Base-by-base conservation (phyloP, 805 yeast genomes). In the Limtongia smithiae region DNA sequence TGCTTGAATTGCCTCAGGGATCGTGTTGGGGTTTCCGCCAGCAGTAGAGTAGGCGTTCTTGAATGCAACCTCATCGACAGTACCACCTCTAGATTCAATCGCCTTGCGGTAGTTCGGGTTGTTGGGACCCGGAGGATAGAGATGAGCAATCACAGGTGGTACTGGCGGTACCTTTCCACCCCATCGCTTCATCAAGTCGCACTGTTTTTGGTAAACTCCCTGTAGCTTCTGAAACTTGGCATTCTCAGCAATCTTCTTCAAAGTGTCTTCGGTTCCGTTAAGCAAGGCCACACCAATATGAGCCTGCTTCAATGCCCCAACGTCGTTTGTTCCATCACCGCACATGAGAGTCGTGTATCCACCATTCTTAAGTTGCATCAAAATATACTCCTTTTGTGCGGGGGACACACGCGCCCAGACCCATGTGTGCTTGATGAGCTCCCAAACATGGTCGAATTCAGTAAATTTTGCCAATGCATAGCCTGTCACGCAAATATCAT, bases 251-350 rank as follows among this genome's bases (percentile, higher is more conserved):
- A 90, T 79, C 70, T 89, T 87, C 70, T 85, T 85, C 80, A 93
- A 75, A 40, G 95, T 85, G 46, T 87, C 96, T 65, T 86, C 95
- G 48, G 98, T 90, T 71, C 97, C 98, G 64, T 93, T 93, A 67
- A 93, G 77, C 60, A 93, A 74, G n/a, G 98, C 98, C 66, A 93
- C 86, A 74, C 98, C 98, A 64, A 93, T 84, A 65, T 93, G 95
- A 1, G 98, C 97, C 73, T 93, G 97, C 69, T 93, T 93, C 71
- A 93, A 79, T 46, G 98, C 98, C 69, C 98, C 98, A 43, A 93
- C 98, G 74, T 93, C 98, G 66, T 93, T 93, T n/a, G 98, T 93
- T 71, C 98, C 98, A 71, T 93, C 98, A 75, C 98, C 98, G 71
- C 98, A 93, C 98, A 93, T 93, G 62, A 93, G 77, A 21, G 97